Base-by-base conservation (phyloP, 2,329 filamentous ascomycete species). In the Exophiala lecanii-corni region DNA sequence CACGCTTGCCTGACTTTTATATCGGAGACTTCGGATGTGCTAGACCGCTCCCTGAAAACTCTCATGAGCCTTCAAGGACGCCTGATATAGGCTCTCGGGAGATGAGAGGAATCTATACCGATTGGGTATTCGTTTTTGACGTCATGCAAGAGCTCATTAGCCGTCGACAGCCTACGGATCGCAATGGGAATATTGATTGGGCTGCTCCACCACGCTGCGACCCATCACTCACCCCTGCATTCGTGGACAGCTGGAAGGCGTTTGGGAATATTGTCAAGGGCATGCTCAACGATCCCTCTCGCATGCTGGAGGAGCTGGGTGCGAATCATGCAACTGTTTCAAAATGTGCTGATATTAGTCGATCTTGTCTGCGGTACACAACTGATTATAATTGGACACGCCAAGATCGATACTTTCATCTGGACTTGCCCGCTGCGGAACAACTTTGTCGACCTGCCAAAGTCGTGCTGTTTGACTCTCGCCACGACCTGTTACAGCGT, bases 1-100 rank as follows among this genome's bases (percentile, higher is more conserved):
- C 38, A 23, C 34, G n/a, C 17, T 25, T 49, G 2, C 47, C 42
- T 3, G 42, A 49, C 5, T 20, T 45, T 17, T 32, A 25, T 12
- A 15, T 45, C 2, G 47, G 47, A 30, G 47, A 45, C 15, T 34
- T 45, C n/a, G 43, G 47, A n/a, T 10, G 12, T 3, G 26, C 35
- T 26, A 26, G 7, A 7, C 23, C 23, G 7, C 23, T 26, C 12
- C 23, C 6, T 6, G 23, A 26, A 12, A 12, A 26, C 12, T 12
- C 23, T 26, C 12, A 7, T 12, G 23, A 26, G 23, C 7, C 23
- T 12, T 6, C 6, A 26, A n/a, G n/a, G n/a, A n/a, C n/a, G n/a
- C n/a, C n/a, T n/a, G n/a, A n/a, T n/a, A n/a, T n/a, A n/a, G n/a
- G n/a, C n/a, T n/a, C n/a, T n/a, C n/a, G n/a, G n/a, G n/a, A n/a